These are phyloP conservation scores for Funneliformis mosseae DNA, from an alignment of 192 early-diverging fungal genomes.

Conservation along the genomic window DNA sequence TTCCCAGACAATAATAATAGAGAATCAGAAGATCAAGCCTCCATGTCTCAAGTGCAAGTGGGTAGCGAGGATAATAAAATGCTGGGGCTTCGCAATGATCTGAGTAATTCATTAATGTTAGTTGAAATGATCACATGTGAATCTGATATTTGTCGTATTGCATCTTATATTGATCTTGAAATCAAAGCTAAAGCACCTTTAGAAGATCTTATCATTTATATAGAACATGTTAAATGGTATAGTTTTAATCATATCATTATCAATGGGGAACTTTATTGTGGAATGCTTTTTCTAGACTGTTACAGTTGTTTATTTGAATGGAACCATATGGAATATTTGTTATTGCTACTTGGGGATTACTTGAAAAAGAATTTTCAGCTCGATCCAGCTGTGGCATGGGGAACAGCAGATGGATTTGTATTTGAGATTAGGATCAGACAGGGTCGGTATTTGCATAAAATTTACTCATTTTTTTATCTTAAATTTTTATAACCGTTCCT, in stretches of 20 bases:
- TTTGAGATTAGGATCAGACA: no score
- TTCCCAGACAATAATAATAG: neutral
- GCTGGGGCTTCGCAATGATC: neutral
- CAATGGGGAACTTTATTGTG: neutral
- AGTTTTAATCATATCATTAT: constrained; percentile 18
- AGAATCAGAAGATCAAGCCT: neutral
- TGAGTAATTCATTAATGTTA: neutral
- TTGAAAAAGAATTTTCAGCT: no score
- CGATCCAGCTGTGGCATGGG: no score
- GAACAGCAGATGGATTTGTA: no score
- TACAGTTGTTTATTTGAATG: neutral
- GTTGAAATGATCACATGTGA: constrained; percentile 23
- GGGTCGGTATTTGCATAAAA: no score
- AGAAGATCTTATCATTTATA: neutral
- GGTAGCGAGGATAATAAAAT: neutral
- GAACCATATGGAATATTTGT: neutral
- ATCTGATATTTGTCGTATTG: constrained; percentile 8
- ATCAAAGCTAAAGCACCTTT: neutral
- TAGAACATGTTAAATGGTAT: constrained; percentile 8
- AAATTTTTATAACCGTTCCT: no score
- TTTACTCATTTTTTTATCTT: no score
- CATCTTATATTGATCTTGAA: neutral
- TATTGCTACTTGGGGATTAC: no score
- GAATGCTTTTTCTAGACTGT: neutral
- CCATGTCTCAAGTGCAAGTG: neutral